Evolutionary conservation across 331 rosid genomes (phyloP).

Genomic region (Malus hybrid): DNA sequence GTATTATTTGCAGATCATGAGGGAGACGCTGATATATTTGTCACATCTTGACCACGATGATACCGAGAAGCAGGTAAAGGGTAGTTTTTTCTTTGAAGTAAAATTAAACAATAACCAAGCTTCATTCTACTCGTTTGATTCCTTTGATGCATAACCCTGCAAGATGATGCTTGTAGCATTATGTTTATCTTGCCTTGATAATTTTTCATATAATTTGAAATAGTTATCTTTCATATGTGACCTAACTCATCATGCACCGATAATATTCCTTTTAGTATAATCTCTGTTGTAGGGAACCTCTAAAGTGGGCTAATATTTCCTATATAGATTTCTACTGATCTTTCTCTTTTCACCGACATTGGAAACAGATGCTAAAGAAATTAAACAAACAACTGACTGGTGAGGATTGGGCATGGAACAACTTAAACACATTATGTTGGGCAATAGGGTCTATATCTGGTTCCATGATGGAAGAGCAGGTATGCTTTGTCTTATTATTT

Average conservation of each 20-base stretch:
- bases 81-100: not conserved
- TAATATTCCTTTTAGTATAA: not conserved
- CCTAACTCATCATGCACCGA: not conserved
- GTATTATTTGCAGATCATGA: constrained; percentile 78
- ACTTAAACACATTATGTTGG: constrained; percentile 95
- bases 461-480: constrained; percentile 98
- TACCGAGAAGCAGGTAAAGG: constrained; percentile 85
- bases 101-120: not conserved
- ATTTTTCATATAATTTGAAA: not conserved
- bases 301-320: not conserved
- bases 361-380: constrained; percentile 83
- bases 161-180: not conserved
- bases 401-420: constrained; percentile 99
- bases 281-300: not conserved
- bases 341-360: not conserved
- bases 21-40: constrained; percentile 94
- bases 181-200: not conserved
- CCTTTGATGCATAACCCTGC: not conserved
- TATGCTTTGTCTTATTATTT: not conserved
- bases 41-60: constrained; percentile 98
- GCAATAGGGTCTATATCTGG: constrained; percentile 99
- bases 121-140: not conserved
- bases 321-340: not conserved
- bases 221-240: not conserved
- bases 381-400: constrained; percentile 89